Base-by-base conservation (phyloP, 345 rosid species). In the Carallia pectinifolia region DNA sequence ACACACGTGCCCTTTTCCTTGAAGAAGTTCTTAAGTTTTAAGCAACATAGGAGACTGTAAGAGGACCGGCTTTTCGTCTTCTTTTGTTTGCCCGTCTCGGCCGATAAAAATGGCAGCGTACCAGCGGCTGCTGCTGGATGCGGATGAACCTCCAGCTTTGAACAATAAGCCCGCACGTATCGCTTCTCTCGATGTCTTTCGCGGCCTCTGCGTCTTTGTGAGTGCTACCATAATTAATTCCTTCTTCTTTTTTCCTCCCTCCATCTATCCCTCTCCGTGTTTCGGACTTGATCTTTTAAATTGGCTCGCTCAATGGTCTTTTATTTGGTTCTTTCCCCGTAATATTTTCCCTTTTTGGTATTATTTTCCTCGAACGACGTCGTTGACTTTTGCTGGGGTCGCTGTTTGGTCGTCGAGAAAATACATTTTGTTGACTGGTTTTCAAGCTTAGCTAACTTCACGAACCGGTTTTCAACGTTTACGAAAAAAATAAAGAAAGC, bases 131-230 rank as follows among this genome's bases (percentile, higher is more conserved):
- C 65, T 76, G 19, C 67, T 61, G 39, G 63, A 27, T 13, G 1
- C 27, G 10, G 73, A 48, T 16, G 73, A 73, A 10, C 73, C 40
- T 5, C 66, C 62, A 12, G 48, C 37, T 4, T 12, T 65, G 61
- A 50, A 6, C 56, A 65, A 54, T 55, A 71, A 60, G 13, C 7
- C 73, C 3, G n/a, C 80, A 7, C 86, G 82, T 8, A 64, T 78
- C 60, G 77, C 77, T 68, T 83, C 86, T 58, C 75, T 83, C 29
- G 86, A 83, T 53, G 86, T 79, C 70, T 81, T 83, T 19, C 86
- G 86, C 48, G 82, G 86, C 29, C 82, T 80, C 82, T 80, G 81
- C 70, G 82, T 83, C 69, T 71, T 74, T 38, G 86, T 83, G 48
- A 83, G 34, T 4, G 82, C 67, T 61, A 23, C 66, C 27, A 8